These are phyloP conservation scores for Irpex sp. DNA, from an alignment of 1,284 basidiomycete genomes.

Conservation along the genomic window DNA sequence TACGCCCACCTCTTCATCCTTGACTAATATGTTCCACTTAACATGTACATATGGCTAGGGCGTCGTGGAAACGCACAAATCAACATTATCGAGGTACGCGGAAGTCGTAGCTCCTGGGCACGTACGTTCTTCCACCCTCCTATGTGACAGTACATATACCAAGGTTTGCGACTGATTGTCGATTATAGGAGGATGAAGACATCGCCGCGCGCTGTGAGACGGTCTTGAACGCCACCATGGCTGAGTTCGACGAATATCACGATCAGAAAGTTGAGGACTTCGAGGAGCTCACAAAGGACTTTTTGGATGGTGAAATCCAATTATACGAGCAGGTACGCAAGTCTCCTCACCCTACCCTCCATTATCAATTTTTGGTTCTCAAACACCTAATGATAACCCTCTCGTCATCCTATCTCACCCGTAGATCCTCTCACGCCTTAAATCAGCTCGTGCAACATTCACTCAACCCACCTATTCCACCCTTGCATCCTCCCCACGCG, in stretches of 20 bases:
- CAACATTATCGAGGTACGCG: conserved; percentile 61
- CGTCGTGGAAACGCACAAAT: conserved; percentile 67
- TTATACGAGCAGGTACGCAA: conserved; percentile 62
- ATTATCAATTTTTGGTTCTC: background rate
- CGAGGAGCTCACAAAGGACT: conserved; percentile 51
- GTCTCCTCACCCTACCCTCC: background rate
- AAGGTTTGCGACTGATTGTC: background rate
- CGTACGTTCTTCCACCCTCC: conserved; percentile 29
- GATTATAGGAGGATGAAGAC: conserved; percentile 53
- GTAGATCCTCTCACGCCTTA: conserved; percentile 55
- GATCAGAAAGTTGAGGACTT: conserved; percentile 73
- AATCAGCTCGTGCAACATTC: conserved; percentile 49
- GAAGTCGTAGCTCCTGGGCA: conserved; percentile 40
- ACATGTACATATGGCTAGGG: conserved; percentile 35
- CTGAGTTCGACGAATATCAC: conserved; percentile 82
- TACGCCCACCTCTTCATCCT: conserved; percentile 24
- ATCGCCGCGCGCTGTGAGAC: conserved; percentile 79
- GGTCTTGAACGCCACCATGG: conserved; percentile 83
- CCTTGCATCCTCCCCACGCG: conserved; percentile 44
- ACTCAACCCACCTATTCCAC: conserved; percentile 44
- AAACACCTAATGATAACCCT: background rate
- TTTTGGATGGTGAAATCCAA: conserved; percentile 73
- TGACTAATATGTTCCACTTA: background rate
- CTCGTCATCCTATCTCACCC: background rate
- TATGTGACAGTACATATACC: conserved; percentile 3